Percentiles rank a stretch among this genome's conserved stretches.
Conservation (phyloP, 2,329 filamentous ascomycete genomes). For the Pseudogymnoascus sp. region DNA sequence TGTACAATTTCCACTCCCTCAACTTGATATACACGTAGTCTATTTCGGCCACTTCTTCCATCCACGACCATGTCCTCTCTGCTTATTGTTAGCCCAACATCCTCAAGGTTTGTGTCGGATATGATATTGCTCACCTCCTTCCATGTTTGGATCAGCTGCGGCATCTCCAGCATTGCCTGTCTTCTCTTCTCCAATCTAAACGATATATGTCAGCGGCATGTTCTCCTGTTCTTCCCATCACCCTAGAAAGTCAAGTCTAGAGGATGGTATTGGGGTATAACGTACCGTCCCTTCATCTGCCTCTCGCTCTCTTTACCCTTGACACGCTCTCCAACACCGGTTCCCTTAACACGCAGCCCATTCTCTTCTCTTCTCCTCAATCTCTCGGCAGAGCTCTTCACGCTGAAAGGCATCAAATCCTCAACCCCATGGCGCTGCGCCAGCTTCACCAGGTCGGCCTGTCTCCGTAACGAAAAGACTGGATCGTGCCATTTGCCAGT, state of each 20-base stretch:
- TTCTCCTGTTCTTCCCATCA: not conserved
- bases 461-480: slow-evolving; percentile 72
- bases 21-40: not conserved
- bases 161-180: slow-evolving; percentile 93
- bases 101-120: not conserved
- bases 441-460: slow-evolving; percentile 86
- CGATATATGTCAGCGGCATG: slow-evolving; percentile 6
- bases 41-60: slow-evolving; percentile 68
- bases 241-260: not conserved
- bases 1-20: slow-evolving; percentile 6
- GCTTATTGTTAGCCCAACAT: slow-evolving; percentile 30
- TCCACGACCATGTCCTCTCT: slow-evolving; percentile 64
- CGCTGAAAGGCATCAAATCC: slow-evolving; percentile 68
- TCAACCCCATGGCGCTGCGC: slow-evolving; percentile 73
- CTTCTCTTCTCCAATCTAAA: slow-evolving; percentile 75
- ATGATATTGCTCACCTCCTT: slow-evolving; percentile 61
- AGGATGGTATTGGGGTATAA: slow-evolving; percentile 19
- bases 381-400: slow-evolving; percentile 67
- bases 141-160: slow-evolving; percentile 84
- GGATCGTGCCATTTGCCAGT: slow-evolving; percentile 83
- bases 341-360: slow-evolving; percentile 82
- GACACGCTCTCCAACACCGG: slow-evolving; percentile 83
- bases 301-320: slow-evolving; percentile 95
- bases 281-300: slow-evolving; percentile 67
- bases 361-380: slow-evolving; percentile 68